Evolutionary conservation across 768 basidiomycete species (phyloP).

Genomic region (Lentinula detonsa): DNA sequence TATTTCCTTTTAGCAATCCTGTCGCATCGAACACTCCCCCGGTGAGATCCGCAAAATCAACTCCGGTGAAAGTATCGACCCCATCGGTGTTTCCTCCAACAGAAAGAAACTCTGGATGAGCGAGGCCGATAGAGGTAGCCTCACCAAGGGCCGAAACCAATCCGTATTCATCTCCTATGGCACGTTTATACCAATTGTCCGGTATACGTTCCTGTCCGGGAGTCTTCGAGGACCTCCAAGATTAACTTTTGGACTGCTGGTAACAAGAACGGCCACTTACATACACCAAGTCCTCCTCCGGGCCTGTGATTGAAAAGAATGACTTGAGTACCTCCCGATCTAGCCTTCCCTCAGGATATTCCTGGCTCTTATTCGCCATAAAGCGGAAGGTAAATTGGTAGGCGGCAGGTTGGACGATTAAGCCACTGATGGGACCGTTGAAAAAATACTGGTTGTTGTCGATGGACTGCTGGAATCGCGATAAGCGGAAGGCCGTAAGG

Average conservation of each 20-base stretch:
- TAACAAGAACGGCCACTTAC: background rate
- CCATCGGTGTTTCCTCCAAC: conserved; percentile 1
- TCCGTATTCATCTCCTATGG: conserved; percentile 1
- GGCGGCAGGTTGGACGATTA: background rate
- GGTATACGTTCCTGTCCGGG: conserved; percentile 6
- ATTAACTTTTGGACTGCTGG: too few relatives aligned
- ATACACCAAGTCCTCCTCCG: background rate
- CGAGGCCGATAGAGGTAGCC: background rate
- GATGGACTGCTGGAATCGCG: background rate
- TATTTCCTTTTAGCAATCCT: background rate
- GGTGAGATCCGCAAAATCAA: conserved; percentile 1
- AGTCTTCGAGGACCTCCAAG: background rate
- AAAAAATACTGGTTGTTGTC: conserved; percentile 2
- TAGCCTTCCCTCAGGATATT: conserved; percentile 3
- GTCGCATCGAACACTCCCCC: background rate
- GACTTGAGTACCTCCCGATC: background rate
- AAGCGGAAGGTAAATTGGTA: background rate
- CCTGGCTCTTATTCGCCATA: conserved; percentile 6
- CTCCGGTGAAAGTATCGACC: conserved; percentile 1
- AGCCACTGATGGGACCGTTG: background rate
- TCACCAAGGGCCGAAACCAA: background rate
- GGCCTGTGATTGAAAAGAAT: background rate
- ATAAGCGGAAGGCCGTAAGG: background rate
- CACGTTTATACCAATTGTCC: conserved; percentile 4
- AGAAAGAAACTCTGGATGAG: conserved; percentile 6